These are phyloP conservation scores for Amylostereum areolatum DNA, from an alignment of 1,284 basidiomycete genomes.

Conservation along the genomic window DNA sequence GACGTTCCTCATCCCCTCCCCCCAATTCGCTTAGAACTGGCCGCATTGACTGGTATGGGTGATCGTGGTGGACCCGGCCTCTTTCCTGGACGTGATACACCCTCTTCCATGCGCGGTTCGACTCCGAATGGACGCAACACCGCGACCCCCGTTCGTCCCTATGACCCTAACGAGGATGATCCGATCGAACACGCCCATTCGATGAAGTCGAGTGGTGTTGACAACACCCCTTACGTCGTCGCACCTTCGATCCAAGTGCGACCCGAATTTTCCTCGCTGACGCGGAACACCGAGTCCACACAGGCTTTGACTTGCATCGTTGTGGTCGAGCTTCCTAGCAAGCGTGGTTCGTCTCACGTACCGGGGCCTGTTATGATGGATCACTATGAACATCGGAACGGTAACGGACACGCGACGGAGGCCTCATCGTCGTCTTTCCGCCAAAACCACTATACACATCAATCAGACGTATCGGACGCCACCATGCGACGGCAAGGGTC, in stretches of 20 bases:
- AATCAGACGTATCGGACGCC: conserved; percentile 9
- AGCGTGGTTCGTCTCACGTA: conserved; percentile 49
- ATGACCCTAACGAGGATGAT: conserved; percentile 76
- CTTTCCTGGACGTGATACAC: conserved; percentile 65
- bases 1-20: neutral
- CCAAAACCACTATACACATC: conserved; percentile 1
- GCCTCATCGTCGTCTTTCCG: neutral
- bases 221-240: conserved; percentile 65
- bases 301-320: conserved; percentile 88
- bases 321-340: conserved; percentile 79
- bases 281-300: conserved; percentile 63
- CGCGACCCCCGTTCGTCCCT: conserved; percentile 22
- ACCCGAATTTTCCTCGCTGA: conserved; percentile 81
- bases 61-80: conserved; percentile 46
- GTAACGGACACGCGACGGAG: conserved; percentile 4
- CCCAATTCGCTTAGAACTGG: conserved; percentile 55
- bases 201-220: conserved; percentile 42
- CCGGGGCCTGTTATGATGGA: conserved; percentile 56
- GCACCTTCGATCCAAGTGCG: conserved; percentile 85
- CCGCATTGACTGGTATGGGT: conserved; percentile 84
- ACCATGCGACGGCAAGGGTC: conserved; percentile 12
- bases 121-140: conserved; percentile 24
- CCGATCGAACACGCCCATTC: conserved; percentile 59
- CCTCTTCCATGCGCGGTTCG: conserved; percentile 29
- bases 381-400: conserved; percentile 17